Percentiles rank a stretch among this genome's conserved stretches.
phyloP scores from a whole-genome alignment of 2,329 filamentous ascomycete genomes.

The Trichoderma sp. region DNA sequence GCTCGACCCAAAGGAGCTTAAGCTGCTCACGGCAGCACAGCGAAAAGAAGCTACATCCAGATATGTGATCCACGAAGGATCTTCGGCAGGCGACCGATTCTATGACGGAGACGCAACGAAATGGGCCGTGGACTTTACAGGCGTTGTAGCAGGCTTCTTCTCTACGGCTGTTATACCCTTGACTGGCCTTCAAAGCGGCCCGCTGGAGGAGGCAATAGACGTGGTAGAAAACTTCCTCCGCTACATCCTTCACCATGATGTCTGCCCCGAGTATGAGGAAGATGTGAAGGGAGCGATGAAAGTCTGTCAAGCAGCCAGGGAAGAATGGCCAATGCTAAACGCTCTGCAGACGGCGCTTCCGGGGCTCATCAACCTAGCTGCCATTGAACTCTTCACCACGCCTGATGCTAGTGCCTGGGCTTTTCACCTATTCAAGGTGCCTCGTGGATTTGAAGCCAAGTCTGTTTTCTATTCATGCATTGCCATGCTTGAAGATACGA shows the following conservation, averaged over 20 bases:
- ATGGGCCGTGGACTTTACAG: slow-evolving; percentile 81
- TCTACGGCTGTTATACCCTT: slow-evolving; percentile 60
- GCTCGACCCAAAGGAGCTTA: slow-evolving; percentile 58
- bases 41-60: slow-evolving; percentile 66
- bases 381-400: slow-evolving; percentile 66
- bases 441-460: slow-evolving; percentile 49
- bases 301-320: slow-evolving; percentile 67
- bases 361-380: slow-evolving; percentile 79
- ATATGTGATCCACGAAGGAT: slow-evolving; percentile 58
- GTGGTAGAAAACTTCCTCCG: slow-evolving; percentile 86
- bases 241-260: slow-evolving; percentile 82
- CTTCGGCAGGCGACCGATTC: slow-evolving; percentile 49
- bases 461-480: slow-evolving; percentile 51
- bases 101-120: slow-evolving; percentile 57
- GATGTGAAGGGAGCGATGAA: slow-evolving; percentile 68
- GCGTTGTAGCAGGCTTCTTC: slow-evolving; percentile 78
- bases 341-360: slow-evolving; percentile 62
- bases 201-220: slow-evolving; percentile 62
- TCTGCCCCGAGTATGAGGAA: slow-evolving; percentile 77
- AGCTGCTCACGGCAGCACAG: slow-evolving; percentile 61
- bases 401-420: slow-evolving; percentile 39
- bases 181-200: slow-evolving; percentile 57
- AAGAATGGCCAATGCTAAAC: slow-evolving; percentile 66
- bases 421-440: slow-evolving; percentile 35
- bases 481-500: slow-evolving; percentile 43